Evolutionary conservation across 2,329 filamentous ascomycete genomes (phyloP).

Genomic region (Hymenoscyphus fructigenus): DNA sequence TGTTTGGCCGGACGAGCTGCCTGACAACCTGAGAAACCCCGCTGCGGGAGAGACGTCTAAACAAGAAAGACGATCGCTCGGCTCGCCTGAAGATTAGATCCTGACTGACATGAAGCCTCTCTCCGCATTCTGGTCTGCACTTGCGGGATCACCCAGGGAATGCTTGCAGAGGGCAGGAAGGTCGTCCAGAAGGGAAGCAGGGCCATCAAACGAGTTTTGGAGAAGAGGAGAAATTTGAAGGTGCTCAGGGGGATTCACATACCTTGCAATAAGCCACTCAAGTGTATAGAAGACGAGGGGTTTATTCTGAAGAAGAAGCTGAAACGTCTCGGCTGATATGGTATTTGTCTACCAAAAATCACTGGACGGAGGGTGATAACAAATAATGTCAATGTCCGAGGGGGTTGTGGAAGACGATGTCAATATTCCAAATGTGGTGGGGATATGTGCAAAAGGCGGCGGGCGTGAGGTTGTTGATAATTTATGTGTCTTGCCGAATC

Average conservation of each 20-base stretch:
- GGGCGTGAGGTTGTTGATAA: slow-evolving; percentile 1
- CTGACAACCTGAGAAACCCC: too few relatives aligned
- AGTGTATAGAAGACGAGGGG: neutral
- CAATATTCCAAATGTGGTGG: neutral
- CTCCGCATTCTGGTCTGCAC: slow-evolving; percentile 9
- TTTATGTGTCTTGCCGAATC: slow-evolving; percentile 1
- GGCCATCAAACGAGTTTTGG: slow-evolving; percentile 5
- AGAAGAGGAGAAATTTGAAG: neutral
- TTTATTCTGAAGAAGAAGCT: neutral
- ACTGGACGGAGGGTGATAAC: neutral
- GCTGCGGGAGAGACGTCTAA: neutral
- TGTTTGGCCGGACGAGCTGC: neutral
- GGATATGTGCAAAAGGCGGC: neutral
- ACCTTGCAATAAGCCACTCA: neutral
- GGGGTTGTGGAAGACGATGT: neutral
- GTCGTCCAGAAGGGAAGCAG: slow-evolving; percentile 1
- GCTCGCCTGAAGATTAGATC: neutral
- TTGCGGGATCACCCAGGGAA: slow-evolving; percentile 5
- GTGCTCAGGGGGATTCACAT: slow-evolving; percentile 1
- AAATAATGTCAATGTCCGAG: neutral
- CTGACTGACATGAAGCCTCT: slow-evolving; percentile 7
- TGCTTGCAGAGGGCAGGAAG: neutral
- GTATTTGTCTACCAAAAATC: neutral
- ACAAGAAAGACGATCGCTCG: slow-evolving; percentile 1
- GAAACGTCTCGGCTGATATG: slow-evolving; percentile 3